Conservation (phyloP, 1,284 basidiomycete genomes). For the Austroboletus sp. region DNA sequence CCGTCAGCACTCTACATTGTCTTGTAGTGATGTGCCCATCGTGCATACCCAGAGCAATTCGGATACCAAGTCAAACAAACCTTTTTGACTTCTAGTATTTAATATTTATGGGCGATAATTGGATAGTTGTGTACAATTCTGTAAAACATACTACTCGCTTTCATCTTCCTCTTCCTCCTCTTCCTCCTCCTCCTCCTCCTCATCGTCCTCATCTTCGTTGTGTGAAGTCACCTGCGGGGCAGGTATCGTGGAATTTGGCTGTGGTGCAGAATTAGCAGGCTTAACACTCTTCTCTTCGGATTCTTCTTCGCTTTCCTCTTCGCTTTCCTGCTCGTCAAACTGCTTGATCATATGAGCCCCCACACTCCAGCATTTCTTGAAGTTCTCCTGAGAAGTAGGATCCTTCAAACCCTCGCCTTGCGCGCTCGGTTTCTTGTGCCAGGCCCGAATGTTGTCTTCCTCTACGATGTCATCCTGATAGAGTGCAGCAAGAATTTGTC, state of each 20-base stretch:
- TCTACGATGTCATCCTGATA: constrained; percentile 75
- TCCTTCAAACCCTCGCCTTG: constrained; percentile 43
- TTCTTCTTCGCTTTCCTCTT: constrained; percentile 32
- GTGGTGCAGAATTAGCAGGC: neutral
- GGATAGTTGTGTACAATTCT: too few species aligned
- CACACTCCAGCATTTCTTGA: constrained; percentile 65
- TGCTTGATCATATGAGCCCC: constrained; percentile 69
- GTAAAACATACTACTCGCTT: too few species aligned
- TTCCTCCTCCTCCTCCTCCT: constrained; percentile 9
- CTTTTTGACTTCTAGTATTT: too few species aligned
- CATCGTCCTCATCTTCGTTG: constrained; percentile 17
- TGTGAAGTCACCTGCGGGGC: constrained; percentile 18
- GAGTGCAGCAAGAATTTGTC: constrained; percentile 64
- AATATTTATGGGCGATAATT: too few species aligned
- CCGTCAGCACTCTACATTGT: constrained; percentile 66
- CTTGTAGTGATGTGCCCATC: constrained; percentile 57
- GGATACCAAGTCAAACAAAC: too few species aligned
- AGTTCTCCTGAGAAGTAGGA: constrained; percentile 43
- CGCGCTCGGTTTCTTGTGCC: constrained; percentile 52
- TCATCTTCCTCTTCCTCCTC: neutral
- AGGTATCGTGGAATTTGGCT: neutral
- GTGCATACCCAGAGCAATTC: too few species aligned
- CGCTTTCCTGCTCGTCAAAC: constrained; percentile 68
- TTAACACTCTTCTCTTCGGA: neutral
- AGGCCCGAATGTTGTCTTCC: constrained; percentile 69